Conservation (phyloP, 2,329 filamentous ascomycete genomes). For the Talaromyces sp. region DNA sequence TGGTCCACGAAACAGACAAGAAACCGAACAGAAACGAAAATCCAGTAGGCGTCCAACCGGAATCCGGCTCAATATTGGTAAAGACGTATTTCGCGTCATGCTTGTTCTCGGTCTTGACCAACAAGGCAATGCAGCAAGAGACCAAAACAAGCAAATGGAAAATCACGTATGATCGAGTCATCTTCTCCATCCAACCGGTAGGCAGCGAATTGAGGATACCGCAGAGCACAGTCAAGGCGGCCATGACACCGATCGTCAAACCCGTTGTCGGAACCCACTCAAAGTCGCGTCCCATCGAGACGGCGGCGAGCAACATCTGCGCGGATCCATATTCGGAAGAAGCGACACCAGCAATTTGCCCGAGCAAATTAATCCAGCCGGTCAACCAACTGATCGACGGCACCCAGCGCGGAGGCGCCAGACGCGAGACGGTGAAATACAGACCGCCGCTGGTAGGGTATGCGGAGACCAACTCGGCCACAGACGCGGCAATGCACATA, state of each 20-base stretch:
- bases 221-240: constrained; percentile 50
- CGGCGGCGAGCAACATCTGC: constrained; percentile 48
- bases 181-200: constrained; percentile 56
- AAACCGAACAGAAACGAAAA: constrained; percentile 61
- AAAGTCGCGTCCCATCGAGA: constrained; percentile 29
- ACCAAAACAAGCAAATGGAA: constrained; percentile 49
- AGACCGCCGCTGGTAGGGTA: constrained; percentile 57
- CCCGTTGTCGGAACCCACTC: constrained; percentile 45
- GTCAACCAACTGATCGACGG: constrained; percentile 51
- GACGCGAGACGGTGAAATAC: constrained; percentile 56
- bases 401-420: constrained; percentile 49
- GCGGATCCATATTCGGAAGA: constrained; percentile 57
- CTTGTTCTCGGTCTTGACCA: constrained; percentile 41
- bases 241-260: constrained; percentile 55
- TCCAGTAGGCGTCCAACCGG: constrained; percentile 54
- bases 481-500: constrained; percentile 54
- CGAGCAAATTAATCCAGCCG: constrained; percentile 53
- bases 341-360: constrained; percentile 54
- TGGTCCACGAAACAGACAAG: constrained; percentile 58
- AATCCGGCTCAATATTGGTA: constrained; percentile 50
- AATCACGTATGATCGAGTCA: constrained; percentile 57
- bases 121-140: constrained; percentile 49
- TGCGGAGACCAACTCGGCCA: constrained; percentile 56
- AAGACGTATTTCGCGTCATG: constrained; percentile 54
- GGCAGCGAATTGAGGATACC: constrained; percentile 55